A percentile compares a stretch with the other conserved stretches of the same genome.
Conservation (phyloP, 352 stramenopile genomes). For the Nothophytophthora sp. region DNA sequence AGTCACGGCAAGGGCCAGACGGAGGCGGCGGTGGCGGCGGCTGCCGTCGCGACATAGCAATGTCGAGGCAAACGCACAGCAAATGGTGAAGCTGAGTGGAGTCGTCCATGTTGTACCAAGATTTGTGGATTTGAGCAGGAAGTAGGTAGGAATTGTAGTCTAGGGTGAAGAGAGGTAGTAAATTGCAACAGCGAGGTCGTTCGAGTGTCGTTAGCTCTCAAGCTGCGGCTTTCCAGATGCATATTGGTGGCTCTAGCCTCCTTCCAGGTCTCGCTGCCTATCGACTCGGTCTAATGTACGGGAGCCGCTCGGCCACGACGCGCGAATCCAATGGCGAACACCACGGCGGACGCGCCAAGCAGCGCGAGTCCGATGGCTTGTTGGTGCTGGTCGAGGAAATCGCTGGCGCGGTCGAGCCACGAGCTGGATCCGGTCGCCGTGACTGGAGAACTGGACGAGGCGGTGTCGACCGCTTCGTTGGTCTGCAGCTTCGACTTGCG, state of each 20-base stretch:
- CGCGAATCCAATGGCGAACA: constrained; percentile 42
- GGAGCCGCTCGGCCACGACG: constrained; percentile 33
- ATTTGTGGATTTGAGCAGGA: constrained; percentile 21
- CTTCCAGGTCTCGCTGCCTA: too few species aligned
- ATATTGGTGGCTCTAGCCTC: too few species aligned
- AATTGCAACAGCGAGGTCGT: too few species aligned
- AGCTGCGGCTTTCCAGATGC: too few species aligned
- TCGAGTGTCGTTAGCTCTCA: too few species aligned
- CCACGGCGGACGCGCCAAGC: constrained; percentile 34
- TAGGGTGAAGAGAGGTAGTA: constrained; percentile 24
- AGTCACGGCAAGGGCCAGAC: constrained; percentile 22
- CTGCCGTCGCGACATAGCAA: constrained; percentile 22
- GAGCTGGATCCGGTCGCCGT: constrained; percentile 3
- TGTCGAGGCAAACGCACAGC: neutral
- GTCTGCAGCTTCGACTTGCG: constrained; percentile 8
- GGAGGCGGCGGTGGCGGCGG: neutral
- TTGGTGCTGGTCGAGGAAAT: constrained; percentile 53
- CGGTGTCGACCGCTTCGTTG: too few species aligned
- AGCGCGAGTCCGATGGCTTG: constrained; percentile 43
- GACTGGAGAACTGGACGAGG: too few species aligned
- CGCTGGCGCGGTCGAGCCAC: constrained; percentile 28
- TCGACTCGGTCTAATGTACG: too few species aligned
- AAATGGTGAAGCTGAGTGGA: constrained; percentile 1
- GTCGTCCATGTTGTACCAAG: constrained; percentile 32
- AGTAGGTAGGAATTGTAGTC: constrained; percentile 15